Evolutionary conservation across 2,329 filamentous ascomycete species (phyloP).

Genomic region (Clonostachys rhizophaga): DNA sequence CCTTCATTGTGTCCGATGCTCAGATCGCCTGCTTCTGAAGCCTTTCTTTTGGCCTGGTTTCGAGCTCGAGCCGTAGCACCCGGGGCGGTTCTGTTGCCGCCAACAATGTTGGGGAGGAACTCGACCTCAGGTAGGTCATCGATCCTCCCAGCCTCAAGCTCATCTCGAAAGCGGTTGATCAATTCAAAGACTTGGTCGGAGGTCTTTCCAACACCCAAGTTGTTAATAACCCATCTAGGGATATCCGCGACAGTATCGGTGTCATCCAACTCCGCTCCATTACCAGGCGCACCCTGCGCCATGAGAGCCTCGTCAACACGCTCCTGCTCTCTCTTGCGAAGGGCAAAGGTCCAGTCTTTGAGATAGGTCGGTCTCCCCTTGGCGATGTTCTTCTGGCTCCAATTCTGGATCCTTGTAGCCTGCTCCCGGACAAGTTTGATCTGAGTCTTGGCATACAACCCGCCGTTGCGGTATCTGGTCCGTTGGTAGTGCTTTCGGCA

Average conservation of each 20-base stretch:
- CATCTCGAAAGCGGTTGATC: constrained; percentile 35
- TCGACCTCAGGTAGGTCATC: constrained; percentile 52
- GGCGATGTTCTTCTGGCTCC: constrained; percentile 48
- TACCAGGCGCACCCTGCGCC: constrained; percentile 17
- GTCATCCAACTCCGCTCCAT: neutral
- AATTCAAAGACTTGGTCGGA: constrained; percentile 41
- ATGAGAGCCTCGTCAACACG: constrained; percentile 36
- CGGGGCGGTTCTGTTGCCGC: constrained; percentile 14
- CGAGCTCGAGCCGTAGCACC: too few relatives aligned
- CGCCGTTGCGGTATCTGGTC: constrained; percentile 61
- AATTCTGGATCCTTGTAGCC: constrained; percentile 56
- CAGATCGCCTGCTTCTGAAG: too few relatives aligned
- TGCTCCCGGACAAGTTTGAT: constrained; percentile 60
- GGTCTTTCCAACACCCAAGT: constrained; percentile 39
- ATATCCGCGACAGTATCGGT: constrained; percentile 31
- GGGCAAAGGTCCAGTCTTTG: constrained; percentile 52
- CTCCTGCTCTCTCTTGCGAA: constrained; percentile 61
- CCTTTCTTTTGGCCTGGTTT: too few relatives aligned
- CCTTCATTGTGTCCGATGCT: neutral
- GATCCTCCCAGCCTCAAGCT: constrained; percentile 35
- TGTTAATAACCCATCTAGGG: constrained; percentile 42
- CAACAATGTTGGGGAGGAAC: constrained; percentile 49
- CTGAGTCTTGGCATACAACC: constrained; percentile 57
- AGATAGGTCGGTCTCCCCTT: constrained; percentile 20
- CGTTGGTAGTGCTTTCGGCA: constrained; percentile 84